These are phyloP conservation scores for Amaranthus tricolor DNA, from an alignment of 179 eudicot species.

Conservation along the genomic window DNA sequence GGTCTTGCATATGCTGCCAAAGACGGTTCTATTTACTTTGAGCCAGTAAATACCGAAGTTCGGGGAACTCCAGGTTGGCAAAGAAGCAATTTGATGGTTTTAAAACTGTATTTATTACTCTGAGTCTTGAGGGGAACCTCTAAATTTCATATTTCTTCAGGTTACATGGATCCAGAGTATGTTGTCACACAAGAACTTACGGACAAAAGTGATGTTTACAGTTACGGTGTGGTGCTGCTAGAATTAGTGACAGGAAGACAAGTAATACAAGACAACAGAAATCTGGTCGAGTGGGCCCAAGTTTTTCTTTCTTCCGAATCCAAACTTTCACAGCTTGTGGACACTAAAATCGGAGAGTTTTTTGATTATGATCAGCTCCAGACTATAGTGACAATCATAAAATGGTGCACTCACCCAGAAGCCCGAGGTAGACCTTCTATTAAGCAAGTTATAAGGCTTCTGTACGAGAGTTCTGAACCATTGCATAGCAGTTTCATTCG, in stretches of 20 bases:
- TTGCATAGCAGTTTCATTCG: conserved; percentile 69
- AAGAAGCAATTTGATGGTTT: background rate
- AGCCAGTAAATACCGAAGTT: conserved; percentile 83
- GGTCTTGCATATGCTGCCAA: conserved; percentile 95
- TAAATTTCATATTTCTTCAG: conserved; percentile 33
- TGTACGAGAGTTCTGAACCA: conserved; percentile 85
- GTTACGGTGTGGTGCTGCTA: conserved; percentile 82
- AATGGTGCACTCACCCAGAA: conserved; percentile 88
- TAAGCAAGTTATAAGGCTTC: conserved; percentile 89
- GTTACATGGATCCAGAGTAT: conserved; percentile 97
- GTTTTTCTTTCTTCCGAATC: conserved; percentile 49
- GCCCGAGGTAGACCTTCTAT: conserved; percentile 88
- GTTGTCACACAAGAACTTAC: conserved; percentile 78
- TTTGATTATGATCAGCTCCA: conserved; percentile 84
- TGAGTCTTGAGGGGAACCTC: background rate
- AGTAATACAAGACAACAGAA: conserved; percentile 78
- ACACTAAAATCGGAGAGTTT: conserved; percentile 62
- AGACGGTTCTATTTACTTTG: conserved; percentile 86
- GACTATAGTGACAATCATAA: conserved; percentile 57
- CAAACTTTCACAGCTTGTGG: conserved; percentile 64
- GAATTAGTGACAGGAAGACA: conserved; percentile 73
- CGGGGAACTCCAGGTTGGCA: conserved; percentile 89
- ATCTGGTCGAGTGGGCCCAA: conserved; percentile 85
- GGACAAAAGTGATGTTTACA: conserved; percentile 90
- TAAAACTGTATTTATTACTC: background rate